Evolutionary conservation across 225 moss, liverwort and hornwort genomes (phyloP).

Genomic region (Climacium dendroides): DNA sequence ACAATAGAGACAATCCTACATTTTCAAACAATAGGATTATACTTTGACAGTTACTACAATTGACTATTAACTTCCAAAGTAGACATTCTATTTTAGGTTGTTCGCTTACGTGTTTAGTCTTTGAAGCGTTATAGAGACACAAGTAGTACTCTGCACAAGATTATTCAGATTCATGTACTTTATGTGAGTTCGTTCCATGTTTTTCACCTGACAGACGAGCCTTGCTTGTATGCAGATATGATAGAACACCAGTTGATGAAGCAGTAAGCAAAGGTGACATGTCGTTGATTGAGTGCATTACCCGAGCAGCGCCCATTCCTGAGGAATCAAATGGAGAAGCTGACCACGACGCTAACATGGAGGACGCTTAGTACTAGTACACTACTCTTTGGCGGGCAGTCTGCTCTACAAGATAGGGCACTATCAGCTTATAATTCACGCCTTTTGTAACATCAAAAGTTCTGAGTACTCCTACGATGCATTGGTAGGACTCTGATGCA

Average conservation of each 20-base stretch:
- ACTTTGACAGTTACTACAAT: neutral
- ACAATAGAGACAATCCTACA: neutral
- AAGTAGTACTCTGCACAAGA: neutral
- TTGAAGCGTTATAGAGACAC: neutral
- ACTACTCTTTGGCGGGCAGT: neutral
- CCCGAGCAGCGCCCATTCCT: slow-evolving; percentile 40
- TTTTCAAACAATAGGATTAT: neutral
- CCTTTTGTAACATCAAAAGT: neutral
- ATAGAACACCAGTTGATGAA: slow-evolving; percentile 59
- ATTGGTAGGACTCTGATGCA: neutral
- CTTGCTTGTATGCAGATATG: slow-evolving; percentile 24
- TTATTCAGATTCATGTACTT: neutral
- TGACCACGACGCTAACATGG: slow-evolving; percentile 23
- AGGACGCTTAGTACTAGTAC: slow-evolving; percentile 6
- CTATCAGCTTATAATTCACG: neutral
- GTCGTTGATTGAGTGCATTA: slow-evolving; percentile 34
- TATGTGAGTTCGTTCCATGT: neutral
- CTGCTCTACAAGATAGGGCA: neutral
- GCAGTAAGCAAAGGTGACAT: slow-evolving; percentile 44
- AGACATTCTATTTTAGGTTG: neutral
- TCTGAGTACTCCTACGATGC: neutral
- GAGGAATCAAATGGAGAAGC: slow-evolving; percentile 26
- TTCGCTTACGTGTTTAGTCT: neutral
- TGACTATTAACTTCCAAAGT: neutral
- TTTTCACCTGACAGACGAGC: neutral